Evolutionary conservation across 768 basidiomycete species (phyloP).

Genomic region (Cystobasidium ongulense): DNA sequence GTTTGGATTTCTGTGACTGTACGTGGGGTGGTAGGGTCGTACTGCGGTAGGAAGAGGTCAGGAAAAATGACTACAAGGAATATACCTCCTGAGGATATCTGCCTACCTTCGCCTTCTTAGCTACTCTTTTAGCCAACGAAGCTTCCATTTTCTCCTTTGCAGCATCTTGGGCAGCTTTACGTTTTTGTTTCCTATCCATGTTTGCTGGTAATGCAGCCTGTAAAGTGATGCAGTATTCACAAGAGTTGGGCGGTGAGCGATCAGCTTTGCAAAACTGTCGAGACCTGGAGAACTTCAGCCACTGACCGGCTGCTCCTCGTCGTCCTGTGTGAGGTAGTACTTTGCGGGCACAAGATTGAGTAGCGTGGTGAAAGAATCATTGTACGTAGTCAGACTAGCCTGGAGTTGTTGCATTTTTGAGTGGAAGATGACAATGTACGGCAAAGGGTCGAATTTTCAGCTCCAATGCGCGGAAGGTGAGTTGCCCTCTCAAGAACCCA

Average conservation of each 20-base stretch:
- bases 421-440: neutral
- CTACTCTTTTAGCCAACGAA: slow-evolving; percentile 45
- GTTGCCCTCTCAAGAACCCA: neutral
- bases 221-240: neutral
- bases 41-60: slow-evolving; percentile 49
- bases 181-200: neutral
- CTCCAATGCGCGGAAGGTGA: neutral
- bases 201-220: slow-evolving; percentile 65
- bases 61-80: neutral
- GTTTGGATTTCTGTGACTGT: slow-evolving; percentile 56
- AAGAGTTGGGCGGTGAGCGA: neutral
- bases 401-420: neutral
- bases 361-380: slow-evolving; percentile 72
- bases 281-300: neutral
- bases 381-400: slow-evolving; percentile 63
- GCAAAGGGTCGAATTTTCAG: neutral
- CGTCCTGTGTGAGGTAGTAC: slow-evolving; percentile 71
- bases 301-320: slow-evolving; percentile 49
- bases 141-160: slow-evolving; percentile 56
- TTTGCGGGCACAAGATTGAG: slow-evolving; percentile 78
- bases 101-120: slow-evolving; percentile 72
- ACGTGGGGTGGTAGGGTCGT: slow-evolving; percentile 85
- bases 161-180: slow-evolving; percentile 67
- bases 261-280: slow-evolving; percentile 1
- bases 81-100: neutral